phyloP scores from a whole-genome alignment of 495 filamentous ascomycete genomes.

The Trichoderma erinaceum region DNA sequence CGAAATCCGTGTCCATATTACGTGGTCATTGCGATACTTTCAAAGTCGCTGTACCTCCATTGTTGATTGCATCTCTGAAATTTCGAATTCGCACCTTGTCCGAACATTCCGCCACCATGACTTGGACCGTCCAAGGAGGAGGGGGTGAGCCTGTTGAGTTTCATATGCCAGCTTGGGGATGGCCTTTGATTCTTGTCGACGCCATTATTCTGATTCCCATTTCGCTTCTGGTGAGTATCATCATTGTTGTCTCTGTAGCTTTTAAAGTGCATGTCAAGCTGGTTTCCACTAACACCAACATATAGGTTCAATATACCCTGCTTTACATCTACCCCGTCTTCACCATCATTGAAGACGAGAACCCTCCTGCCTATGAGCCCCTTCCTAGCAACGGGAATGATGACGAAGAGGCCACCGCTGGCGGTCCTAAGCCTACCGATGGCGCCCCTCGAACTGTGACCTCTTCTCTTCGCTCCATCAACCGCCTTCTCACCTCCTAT shows the following conservation, averaged over 20 bases:
- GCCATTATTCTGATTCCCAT: slow-evolving; percentile 36
- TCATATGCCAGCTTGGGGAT: slow-evolving; percentile 15
- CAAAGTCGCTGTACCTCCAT: background rate
- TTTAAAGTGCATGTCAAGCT: background rate
- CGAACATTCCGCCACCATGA: background rate
- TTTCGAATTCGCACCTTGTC: background rate
- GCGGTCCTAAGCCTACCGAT: slow-evolving; percentile 5
- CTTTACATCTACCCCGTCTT: slow-evolving; percentile 36
- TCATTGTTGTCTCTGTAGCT: background rate
- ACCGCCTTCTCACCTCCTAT: slow-evolving; percentile 31
- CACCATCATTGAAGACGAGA: slow-evolving; percentile 45
- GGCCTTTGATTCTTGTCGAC: slow-evolving; percentile 24
- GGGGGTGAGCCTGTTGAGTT: background rate
- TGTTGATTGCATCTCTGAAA: background rate
- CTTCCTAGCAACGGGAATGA: slow-evolving; percentile 26
- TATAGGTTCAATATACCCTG: slow-evolving; percentile 37
- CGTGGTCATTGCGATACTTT: background rate
- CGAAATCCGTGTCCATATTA: background rate
- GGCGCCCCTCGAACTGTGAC: slow-evolving; percentile 31
- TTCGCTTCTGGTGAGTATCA: slow-evolving; percentile 30
- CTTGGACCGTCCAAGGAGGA: background rate
- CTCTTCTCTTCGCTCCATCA: slow-evolving; percentile 37
- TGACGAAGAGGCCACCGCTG: slow-evolving; percentile 22
- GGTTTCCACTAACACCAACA: background rate
- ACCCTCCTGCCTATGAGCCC: slow-evolving; percentile 41